Base-by-base conservation (phyloP, 2,329 filamentous ascomycete genomes). In the Epichloe sp. region DNA sequence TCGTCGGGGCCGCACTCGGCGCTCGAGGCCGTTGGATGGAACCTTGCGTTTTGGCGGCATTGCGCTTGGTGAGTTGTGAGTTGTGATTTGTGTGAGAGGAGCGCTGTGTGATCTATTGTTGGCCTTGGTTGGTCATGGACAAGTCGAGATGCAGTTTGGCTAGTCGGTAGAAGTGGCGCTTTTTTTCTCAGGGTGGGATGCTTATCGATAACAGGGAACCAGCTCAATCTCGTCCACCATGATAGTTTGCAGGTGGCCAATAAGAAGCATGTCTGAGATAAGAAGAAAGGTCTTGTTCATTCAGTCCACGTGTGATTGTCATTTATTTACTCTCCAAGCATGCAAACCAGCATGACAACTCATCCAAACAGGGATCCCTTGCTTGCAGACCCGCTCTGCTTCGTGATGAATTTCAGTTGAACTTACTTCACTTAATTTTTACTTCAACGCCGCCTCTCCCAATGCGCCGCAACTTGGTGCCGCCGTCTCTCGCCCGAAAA, bases 1-100 rank as follows among this genome's bases (percentile, higher is more conserved):
- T 34, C 61, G 68, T 46, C 72, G 64, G 1, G 69, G 65, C 37
- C 70, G 69, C 1, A 76, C 73, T 42, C 71, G 66, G 51, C 71
- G 65, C 53, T 71, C 67, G 2, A 73, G 60, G 11, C 64, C 66
- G 6, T 60, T 41, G 1, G 62, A 60, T 1, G 66, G 63, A 3
- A 63, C 49, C 57, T 73, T 76, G 41, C 76, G 68, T 53, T 68
- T 68, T 0, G 63, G 54, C 1, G 65, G 56, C 69, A 72, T 54
- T n/a, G 38, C 10, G 15, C 35, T 2, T 10, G 1, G 12, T 8
- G 36, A 14, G 2, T 26, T 47, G 11, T 10, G 6, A 2, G 5
- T 43, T 43, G n/a, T 5, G 31, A 17, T 2, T 14, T 35, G 37
- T 17, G 21, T 41, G 15, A 36, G 38, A 10, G 10, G 47, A 5